Base-by-base conservation (phyloP, 352 stramenopile genomes). In the Phytopythium chamaehyphon region DNA sequence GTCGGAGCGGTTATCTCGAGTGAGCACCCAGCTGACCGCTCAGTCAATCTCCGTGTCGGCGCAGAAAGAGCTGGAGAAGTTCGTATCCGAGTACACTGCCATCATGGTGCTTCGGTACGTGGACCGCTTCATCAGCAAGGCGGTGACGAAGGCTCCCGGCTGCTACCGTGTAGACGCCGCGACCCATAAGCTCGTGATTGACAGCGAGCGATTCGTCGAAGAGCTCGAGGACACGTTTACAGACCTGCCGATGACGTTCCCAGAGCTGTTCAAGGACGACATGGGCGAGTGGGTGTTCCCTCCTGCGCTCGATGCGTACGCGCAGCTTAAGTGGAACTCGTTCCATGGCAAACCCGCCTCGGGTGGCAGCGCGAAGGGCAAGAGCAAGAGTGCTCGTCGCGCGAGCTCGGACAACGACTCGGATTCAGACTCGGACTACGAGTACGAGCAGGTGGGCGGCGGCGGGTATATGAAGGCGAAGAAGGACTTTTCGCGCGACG, bases 61-160 rank as follows among this genome's bases (percentile, higher is more conserved):
- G 12, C 77, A 88, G 59, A 79, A 78, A 23, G 80, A 86, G 45
- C 54, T 90, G 47, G 80, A 88, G 52, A 73, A 67, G 49, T 74
- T 73, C 51, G 35, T 88, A 61, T 70, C 68, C 36, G 80, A 90
- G 59, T 88, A 90, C 69, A 88, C 72, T 35, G 77, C 80, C 44
- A 86, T 88, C 51, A 90, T 90, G 80, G 69, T 90, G 16, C 66
- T 90, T 54, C 80, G 80, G 16, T 90, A 88, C 54, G 66, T 90
- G n/a, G 77, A 90, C 21, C 71, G 80, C 18, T 90, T 90, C 39
- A 76, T 90, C 50, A 81, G 65, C 63, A 88, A 88, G 55, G 80
- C 80, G 4, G 71, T 80, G 37, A 79, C 68, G 45, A 88, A 86
- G 62, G 64, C 73, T 9, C 75, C 80, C 0, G 80, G 80, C 2